Conservation (phyloP, 805 yeast genomes). For the Myxozyma geophila region DNA sequence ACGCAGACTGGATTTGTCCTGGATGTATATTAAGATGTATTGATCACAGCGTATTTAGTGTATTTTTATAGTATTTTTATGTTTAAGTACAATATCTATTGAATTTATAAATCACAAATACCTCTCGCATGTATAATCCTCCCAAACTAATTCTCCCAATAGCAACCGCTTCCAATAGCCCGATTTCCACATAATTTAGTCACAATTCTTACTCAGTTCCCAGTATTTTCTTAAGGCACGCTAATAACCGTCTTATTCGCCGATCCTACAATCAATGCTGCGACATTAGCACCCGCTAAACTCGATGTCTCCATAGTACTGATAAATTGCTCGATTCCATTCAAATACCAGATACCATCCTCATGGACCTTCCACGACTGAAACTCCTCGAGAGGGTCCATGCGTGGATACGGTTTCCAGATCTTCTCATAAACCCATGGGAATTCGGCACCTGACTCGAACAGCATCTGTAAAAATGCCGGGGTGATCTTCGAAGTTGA, state of each 20-base stretch:
- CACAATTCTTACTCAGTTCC: too few relatives aligned
- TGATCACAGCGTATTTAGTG: not conserved
- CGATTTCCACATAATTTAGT: not conserved
- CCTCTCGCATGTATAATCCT: not conserved
- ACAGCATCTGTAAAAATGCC: slow-evolving; percentile 35
- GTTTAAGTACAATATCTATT: not conserved
- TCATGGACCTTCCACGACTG: slow-evolving; percentile 43
- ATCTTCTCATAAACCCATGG: slow-evolving; percentile 44
- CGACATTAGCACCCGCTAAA: slow-evolving; percentile 56
- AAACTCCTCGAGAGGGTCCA: slow-evolving; percentile 44
- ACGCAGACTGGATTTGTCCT: too few relatives aligned
- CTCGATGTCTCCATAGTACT: slow-evolving; percentile 60
- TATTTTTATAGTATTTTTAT: not conserved
- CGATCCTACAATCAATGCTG: slow-evolving; percentile 47
- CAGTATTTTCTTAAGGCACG: slow-evolving; percentile 18
- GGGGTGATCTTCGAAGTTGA: slow-evolving; percentile 41
- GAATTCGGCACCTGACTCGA: slow-evolving; percentile 40
- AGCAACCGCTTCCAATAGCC: not conserved
- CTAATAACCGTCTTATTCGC: slow-evolving; percentile 22
- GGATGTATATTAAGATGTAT: not conserved
- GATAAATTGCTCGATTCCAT: slow-evolving; percentile 53
- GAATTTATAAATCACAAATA: too few relatives aligned
- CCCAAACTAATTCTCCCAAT: too few relatives aligned
- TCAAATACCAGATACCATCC: slow-evolving; percentile 50
- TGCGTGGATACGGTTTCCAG: slow-evolving; percentile 55